Percentiles rank a stretch among this genome's conserved stretches.
Evolutionary conservation across 768 basidiomycete species (phyloP).

Genomic region (Boletus fagicola): DNA sequence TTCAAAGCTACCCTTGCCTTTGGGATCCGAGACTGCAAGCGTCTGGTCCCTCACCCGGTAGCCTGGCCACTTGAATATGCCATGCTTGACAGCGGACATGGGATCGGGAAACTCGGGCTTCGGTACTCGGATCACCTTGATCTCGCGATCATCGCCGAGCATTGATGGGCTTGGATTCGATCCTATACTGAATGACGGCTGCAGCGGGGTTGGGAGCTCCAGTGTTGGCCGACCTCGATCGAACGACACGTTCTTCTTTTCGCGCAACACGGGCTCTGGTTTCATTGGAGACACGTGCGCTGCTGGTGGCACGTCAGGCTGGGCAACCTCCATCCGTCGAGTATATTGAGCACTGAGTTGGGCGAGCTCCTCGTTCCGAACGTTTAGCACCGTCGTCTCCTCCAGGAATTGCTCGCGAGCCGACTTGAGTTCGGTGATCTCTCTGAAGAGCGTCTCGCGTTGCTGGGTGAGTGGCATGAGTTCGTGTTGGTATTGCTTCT

Average conservation of each 20-base stretch:
- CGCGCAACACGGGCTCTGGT: conserved; percentile 12
- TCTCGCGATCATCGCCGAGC: conserved; percentile 30
- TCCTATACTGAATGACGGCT: conserved; percentile 18
- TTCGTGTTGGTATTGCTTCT: conserved; percentile 83
- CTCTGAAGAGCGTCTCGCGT: conserved; percentile 73
- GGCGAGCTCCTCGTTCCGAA: conserved; percentile 89
- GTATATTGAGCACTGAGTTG: conserved; percentile 82
- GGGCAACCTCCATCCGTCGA: conserved; percentile 63
- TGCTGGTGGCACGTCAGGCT: conserved; percentile 15
- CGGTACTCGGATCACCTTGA: conserved; percentile 28
- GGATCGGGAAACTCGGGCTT: conserved; percentile 39
- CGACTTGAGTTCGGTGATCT: conserved; percentile 83
- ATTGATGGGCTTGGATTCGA: conserved; percentile 21
- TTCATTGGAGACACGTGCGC: conserved; percentile 9
- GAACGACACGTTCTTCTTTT: conserved; percentile 32
- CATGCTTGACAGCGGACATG: conserved; percentile 51
- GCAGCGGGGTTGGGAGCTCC: conserved; percentile 8
- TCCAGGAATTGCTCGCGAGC: conserved; percentile 85
- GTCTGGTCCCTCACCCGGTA: conserved; percentile 49
- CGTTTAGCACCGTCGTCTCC: conserved; percentile 87
- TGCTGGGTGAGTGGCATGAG: conserved; percentile 81
- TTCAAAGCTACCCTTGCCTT: conserved; percentile 46
- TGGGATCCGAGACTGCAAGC: conserved; percentile 35
- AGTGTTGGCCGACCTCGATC: conserved; percentile 21
- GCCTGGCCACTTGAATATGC: conserved; percentile 73